Percentiles rank a stretch among this genome's conserved stretches.
Evolutionary conservation across 148 eudicot species (phyloP).

Genomic region (Vaccinium corymbosum): DNA sequence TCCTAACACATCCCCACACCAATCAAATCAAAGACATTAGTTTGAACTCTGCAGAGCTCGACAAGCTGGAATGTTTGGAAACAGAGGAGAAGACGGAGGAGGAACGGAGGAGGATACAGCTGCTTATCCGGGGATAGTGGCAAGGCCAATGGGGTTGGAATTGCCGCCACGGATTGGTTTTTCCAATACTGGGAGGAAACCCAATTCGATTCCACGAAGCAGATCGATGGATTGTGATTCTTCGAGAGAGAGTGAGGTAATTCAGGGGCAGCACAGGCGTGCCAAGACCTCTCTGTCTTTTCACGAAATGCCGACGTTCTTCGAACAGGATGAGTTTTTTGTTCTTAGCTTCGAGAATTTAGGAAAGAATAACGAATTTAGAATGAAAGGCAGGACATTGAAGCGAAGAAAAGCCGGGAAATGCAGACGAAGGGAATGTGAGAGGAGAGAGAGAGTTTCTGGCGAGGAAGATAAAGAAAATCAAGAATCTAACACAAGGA

Average conservation of each 20-base stretch:
- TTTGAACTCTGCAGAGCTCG: slow-evolving; percentile 15
- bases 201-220: slow-evolving; percentile 27
- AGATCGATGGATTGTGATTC: slow-evolving; percentile 37
- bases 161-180: slow-evolving; percentile 35
- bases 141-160: slow-evolving; percentile 79
- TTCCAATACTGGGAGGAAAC: slow-evolving; percentile 11
- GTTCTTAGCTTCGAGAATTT: slow-evolving; percentile 56
- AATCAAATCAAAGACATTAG: slow-evolving; percentile 26
- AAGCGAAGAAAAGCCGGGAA: slow-evolving; percentile 20
- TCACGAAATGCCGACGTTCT: slow-evolving; percentile 34
- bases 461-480: slow-evolving; percentile 9
- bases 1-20: slow-evolving; percentile 44
- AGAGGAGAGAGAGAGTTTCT: not conserved
- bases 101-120: slow-evolving; percentile 11
- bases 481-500: not conserved
- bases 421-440: not conserved
- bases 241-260: slow-evolving; percentile 28
- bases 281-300: slow-evolving; percentile 47
- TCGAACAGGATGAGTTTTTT: slow-evolving; percentile 57
- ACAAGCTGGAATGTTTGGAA: slow-evolving; percentile 9
- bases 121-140: slow-evolving; percentile 52
- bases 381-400: slow-evolving; percentile 14
- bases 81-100: slow-evolving; percentile 22
- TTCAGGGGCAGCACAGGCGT: slow-evolving; percentile 30
- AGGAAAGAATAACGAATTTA: slow-evolving; percentile 15